These are phyloP conservation scores for Forsythia suspensa DNA, from an alignment of 257 asterid species.

Conservation along the genomic window DNA sequence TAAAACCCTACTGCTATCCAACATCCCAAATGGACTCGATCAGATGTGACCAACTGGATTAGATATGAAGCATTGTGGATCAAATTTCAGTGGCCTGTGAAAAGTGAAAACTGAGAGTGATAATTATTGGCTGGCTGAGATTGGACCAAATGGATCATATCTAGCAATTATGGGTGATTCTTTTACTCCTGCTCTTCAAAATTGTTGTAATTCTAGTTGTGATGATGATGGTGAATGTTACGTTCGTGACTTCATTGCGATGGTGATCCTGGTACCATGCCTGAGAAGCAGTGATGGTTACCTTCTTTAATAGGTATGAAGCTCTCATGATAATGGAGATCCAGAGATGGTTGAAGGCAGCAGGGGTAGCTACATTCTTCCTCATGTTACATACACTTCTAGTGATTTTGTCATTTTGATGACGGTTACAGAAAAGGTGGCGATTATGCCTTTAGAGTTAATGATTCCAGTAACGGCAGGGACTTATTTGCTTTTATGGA, in stretches of 20 bases:
- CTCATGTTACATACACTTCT: slow-evolving; percentile 1
- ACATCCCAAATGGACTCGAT: neutral
- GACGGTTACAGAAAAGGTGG: slow-evolving; percentile 8
- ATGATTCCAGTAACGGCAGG: slow-evolving; percentile 14
- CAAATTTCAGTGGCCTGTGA: neutral
- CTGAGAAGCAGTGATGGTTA: neutral
- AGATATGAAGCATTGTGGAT: neutral
- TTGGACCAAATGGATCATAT: slow-evolving; percentile 2
- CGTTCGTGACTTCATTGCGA: neutral
- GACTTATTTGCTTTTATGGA: neutral
- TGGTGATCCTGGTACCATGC: slow-evolving; percentile 7
- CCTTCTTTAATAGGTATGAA: neutral
- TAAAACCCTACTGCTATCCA: neutral
- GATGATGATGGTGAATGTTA: slow-evolving; percentile 7
- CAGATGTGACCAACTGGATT: neutral
- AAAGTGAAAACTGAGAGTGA: neutral
- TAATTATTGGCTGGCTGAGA: neutral
- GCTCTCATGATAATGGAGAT: slow-evolving; percentile 1
- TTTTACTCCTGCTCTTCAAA: neutral
- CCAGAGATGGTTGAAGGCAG: neutral
- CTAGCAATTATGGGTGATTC: neutral
- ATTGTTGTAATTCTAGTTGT: neutral
- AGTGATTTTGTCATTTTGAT: neutral
- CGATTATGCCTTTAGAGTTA: slow-evolving; percentile 1
- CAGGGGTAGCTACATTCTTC: neutral